A percentile compares a stretch with the other conserved stretches of the same genome.
Conservation (phyloP, 495 filamentous ascomycete species). For the Penicillium atrosanguineum region DNA sequence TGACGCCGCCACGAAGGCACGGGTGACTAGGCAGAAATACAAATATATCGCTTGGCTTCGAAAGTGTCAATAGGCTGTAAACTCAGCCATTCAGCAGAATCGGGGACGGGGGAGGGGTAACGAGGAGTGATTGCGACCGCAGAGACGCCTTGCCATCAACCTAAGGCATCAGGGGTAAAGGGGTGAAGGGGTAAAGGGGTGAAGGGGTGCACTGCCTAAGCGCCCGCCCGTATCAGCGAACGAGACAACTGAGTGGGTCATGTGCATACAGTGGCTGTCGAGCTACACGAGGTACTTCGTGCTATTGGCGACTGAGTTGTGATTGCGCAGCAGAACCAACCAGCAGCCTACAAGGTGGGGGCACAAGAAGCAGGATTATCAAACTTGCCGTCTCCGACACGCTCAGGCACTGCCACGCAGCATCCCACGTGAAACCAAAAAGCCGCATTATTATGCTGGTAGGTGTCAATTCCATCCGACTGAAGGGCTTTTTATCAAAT, state of each 20-base stretch:
- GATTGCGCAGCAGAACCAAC: no score
- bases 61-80: neutral
- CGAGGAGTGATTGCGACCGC: conserved; percentile 1
- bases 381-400: no score
- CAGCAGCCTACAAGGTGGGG: no score
- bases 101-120: neutral
- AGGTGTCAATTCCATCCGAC: no score
- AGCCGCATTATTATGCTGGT: no score
- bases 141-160: no score
- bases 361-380: no score
- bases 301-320: neutral
- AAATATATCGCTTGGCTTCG: conserved; percentile 1
- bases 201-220: neutral
- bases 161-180: no score
- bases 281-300: conserved; percentile 3
- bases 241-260: neutral
- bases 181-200: no score
- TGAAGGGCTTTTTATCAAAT: no score
- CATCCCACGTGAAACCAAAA: no score
- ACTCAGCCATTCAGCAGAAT: conserved; percentile 1
- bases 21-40: conserved; percentile 1
- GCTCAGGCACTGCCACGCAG: no score
- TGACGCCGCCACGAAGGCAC: neutral
- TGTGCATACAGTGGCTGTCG: neutral
- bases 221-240: neutral